These are phyloP conservation scores for Syzygium oleosum DNA, from an alignment of 345 rosid genomes.

Conservation along the genomic window DNA sequence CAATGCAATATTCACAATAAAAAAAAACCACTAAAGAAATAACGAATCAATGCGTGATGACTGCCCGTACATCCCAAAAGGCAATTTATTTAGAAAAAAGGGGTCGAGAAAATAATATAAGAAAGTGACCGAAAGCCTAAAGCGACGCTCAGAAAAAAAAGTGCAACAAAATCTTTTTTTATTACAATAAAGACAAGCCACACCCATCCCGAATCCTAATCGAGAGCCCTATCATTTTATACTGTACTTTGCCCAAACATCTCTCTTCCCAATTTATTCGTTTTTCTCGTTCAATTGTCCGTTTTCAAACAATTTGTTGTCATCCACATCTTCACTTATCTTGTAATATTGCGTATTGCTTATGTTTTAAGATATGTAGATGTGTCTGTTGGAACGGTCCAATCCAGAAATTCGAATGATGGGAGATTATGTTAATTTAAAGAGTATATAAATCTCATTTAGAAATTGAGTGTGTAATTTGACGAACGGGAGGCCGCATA, in stretches of 20 bases:
- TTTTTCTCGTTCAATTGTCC: neutral
- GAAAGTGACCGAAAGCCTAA: neutral
- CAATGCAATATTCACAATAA: neutral
- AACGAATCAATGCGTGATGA: neutral
- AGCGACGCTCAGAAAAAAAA: neutral
- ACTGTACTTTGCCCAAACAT: neutral
- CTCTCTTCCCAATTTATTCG: neutral
- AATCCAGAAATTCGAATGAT: neutral
- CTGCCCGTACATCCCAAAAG: neutral
- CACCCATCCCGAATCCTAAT: slow-evolving; percentile 3
- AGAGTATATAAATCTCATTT: neutral
- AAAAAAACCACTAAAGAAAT: neutral
- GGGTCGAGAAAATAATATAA: neutral
- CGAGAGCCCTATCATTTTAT: neutral
- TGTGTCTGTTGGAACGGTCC: no score
- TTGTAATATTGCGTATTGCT: neutral
- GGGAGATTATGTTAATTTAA: neutral
- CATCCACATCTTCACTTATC: neutral
- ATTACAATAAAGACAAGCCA: neutral
- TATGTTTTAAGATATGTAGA: neutral
- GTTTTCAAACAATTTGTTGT: neutral
- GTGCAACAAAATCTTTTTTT: neutral
- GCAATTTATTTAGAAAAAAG: neutral
- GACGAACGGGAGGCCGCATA: neutral
- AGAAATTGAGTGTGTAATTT: no score